Evolutionary conservation across 148 eudicot genomes (phyloP), one percentile per base, ranked within the genome.

Genomic region (Rhododendron kiyosumense): DNA sequence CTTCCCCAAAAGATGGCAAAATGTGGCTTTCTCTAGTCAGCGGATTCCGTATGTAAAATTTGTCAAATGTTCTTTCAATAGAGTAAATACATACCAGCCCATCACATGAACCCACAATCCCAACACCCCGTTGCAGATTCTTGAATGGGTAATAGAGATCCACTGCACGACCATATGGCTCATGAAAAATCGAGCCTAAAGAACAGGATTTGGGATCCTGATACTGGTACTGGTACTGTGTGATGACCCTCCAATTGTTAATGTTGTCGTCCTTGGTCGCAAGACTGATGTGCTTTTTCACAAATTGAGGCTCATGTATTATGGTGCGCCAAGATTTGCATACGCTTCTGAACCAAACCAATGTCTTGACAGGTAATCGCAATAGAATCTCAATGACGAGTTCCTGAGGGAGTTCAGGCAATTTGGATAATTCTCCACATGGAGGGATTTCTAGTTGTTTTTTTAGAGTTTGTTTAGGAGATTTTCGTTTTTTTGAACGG

Each of bases 281-380:
- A 76, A 18, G 79, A 18, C 12, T 76, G 79, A 76, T 49, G 49
- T 76, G 79, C 79, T 20, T 76, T 76, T 20, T 76, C 79, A 76
- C 79, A 76, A 73, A 73, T 73, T 73, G 8, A 28, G 78, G 78
- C 18, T 36, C 79, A 38, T 2, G 2, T 76, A 76, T 76, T 10
- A 38, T 38, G 79, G 4, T 20, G 18, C 48, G 3, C 49, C 79
- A 76, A 76, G 79, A 76, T 38, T 76, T 20, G 48, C 79, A 36
- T 36, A 38, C 48, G 11, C 79, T 15, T 38, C n/a, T 38, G n/a
- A 76, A 76, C 48, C 48, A 13, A 76, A 76, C 8, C 48, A 76
- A 76, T 13, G 79, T 36, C 79, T 76, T 76, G 48, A 76, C 26
- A 76, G 79, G 79, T 76, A 76, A 76, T 36, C 79, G 45, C 79